phyloP scores from a whole-genome alignment of 1,139 yeast genomes.

The Yamadazyma diddensiae region DNA sequence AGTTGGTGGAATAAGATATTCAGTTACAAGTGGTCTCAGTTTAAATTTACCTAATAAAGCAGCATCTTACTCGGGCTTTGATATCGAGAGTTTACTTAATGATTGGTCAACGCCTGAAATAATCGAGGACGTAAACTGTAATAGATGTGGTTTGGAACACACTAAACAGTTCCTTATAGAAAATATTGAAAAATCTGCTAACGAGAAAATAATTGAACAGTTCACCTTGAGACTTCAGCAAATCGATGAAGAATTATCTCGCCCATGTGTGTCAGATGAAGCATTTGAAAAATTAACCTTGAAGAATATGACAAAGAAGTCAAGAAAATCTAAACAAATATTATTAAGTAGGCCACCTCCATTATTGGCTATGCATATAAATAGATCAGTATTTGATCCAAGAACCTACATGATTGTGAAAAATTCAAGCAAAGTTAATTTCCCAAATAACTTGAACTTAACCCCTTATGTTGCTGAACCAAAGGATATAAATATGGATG shows the following conservation, averaged over 20 bases:
- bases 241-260: slow-evolving; percentile 55
- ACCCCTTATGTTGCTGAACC: slow-evolving; percentile 69
- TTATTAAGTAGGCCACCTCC: slow-evolving; percentile 82
- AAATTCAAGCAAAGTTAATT: slow-evolving; percentile 77
- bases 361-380: slow-evolving; percentile 77
- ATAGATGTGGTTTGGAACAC: slow-evolving; percentile 76
- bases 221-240: slow-evolving; percentile 51
- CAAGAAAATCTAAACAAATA: slow-evolving; percentile 80
- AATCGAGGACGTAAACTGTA: slow-evolving; percentile 90
- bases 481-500: slow-evolving; percentile 72
- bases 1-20: slow-evolving; percentile 84
- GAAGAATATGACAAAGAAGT: slow-evolving; percentile 69
- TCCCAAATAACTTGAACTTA: slow-evolving; percentile 66
- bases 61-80: slow-evolving; percentile 37
- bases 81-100: slow-evolving; percentile 56
- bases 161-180: slow-evolving; percentile 50
- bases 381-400: slow-evolving; percentile 90
- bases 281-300: slow-evolving; percentile 72
- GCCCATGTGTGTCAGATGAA: slow-evolving; percentile 75
- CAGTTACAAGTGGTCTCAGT: slow-evolving; percentile 78
- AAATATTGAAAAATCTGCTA: slow-evolving; percentile 33
- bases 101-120: slow-evolving; percentile 81
- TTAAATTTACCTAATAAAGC: slow-evolving; percentile 53
- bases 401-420: slow-evolving; percentile 79
- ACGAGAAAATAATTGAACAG: slow-evolving; percentile 41